Evolutionary conservation across 495 filamentous ascomycete genomes (phyloP), one percentile per base, ranked within the genome.

Genomic region (Hamigera avellanea): DNA sequence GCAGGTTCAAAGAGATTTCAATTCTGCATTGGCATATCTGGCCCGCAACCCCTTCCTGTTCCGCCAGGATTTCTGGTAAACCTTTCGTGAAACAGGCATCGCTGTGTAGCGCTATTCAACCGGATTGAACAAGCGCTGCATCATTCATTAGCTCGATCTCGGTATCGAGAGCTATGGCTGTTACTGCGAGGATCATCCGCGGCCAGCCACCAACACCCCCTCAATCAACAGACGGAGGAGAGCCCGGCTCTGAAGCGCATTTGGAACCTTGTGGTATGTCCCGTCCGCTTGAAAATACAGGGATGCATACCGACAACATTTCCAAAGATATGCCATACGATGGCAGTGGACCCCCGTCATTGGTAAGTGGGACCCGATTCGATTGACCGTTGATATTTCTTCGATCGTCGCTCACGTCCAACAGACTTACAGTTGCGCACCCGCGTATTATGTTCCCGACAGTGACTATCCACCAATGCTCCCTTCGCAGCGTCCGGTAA

Each of bases 181-280:
- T 9, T 5, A 23, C 5, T 23, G 33, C 36, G 19, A 44, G 38
- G 36, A 19, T 46, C 8, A 38, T 49, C 36, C 45, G 41, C 19
- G 36, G 38, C 2, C 42, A 43, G 8, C 51, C 49, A 30, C 52
- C 50, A 26, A 54, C 55, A 6, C 55, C 55, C 17, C 48, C 55
- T 12, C 46, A 51, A 13, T 56, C 55, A 3, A 40, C 44, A 19
- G 40, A 47, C 32, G 45, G 3, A n/a, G 21, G 47, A 8, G 36
- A 47, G 13, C 36, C 33, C 9, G 23, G 30, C 10, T 35, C 44
- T 12, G 46, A 56, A 30, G 37, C 43, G 10, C 26, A 36, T 12
- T 38, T 35, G 16, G 33, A 54, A 19, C 14, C 19, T 14, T 38
- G 41, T 37, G 40, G 33, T 8, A 27, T 42, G 2, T 42, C 50